A percentile compares a stretch with the other conserved stretches of the same genome.
phyloP scores from a whole-genome alignment of 495 filamentous ascomycete genomes.

The Coniosporium apollinis region DNA sequence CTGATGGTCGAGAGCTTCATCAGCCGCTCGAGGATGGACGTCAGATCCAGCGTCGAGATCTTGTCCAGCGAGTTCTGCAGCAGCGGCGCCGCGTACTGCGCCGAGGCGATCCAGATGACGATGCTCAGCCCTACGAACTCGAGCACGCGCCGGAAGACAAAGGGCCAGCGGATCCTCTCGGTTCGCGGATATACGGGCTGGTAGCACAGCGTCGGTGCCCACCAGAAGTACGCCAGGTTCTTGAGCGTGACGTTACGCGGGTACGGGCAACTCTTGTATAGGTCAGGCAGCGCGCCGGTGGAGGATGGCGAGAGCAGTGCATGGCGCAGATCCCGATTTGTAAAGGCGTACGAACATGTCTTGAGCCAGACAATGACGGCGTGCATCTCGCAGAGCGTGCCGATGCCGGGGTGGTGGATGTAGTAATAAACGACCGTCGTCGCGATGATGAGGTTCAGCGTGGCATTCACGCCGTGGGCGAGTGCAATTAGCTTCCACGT shows the following conservation, averaged over 20 bases:
- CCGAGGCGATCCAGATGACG: slow-evolving; percentile 83
- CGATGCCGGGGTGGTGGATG: slow-evolving; percentile 85
- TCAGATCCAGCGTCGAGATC: slow-evolving; percentile 63
- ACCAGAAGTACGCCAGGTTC: slow-evolving; percentile 91
- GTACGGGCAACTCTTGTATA: slow-evolving; percentile 76
- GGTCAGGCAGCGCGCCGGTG: slow-evolving; percentile 46
- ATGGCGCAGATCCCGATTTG: slow-evolving; percentile 86
- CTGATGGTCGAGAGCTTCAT: slow-evolving; percentile 92
- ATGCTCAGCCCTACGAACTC: slow-evolving; percentile 60
- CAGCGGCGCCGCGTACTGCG: slow-evolving; percentile 84
- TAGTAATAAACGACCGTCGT: slow-evolving; percentile 72
- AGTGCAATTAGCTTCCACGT: slow-evolving; percentile 66
- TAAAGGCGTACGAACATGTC: slow-evolving; percentile 86
- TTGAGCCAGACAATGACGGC: slow-evolving; percentile 94
- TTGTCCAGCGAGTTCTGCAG: slow-evolving; percentile 77
- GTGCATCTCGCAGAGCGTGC: slow-evolving; percentile 77
- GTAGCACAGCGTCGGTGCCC: slow-evolving; percentile 90
- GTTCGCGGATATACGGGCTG: slow-evolving; percentile 90
- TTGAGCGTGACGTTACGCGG: slow-evolving; percentile 72
- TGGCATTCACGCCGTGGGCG: slow-evolving; percentile 67
- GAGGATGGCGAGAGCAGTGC: slow-evolving; percentile 54
- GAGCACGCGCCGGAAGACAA: slow-evolving; percentile 63
- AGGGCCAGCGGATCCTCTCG: slow-evolving; percentile 59
- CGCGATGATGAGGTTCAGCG: slow-evolving; percentile 63
- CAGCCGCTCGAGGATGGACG: slow-evolving; percentile 68